phyloP scores from a whole-genome alignment of 306 rosid species.

The Senna siamea region DNA sequence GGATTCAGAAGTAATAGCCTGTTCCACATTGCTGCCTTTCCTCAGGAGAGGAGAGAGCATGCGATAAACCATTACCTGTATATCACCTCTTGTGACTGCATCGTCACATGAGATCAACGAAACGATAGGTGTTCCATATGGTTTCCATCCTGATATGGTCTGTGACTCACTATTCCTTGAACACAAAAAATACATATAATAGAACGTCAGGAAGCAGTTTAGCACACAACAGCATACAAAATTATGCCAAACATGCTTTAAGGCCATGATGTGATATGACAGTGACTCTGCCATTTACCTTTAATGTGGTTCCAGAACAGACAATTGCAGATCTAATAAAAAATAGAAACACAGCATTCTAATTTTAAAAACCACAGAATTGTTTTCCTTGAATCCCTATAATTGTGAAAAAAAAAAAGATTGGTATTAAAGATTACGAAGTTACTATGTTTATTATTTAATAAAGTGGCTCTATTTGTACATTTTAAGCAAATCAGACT shows the following conservation, averaged over 20 bases:
- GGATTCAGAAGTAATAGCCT: conserved; percentile 55
- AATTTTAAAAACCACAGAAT: conserved; percentile 7
- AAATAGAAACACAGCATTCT: neutral
- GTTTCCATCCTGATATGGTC: conserved; percentile 78
- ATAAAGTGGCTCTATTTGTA: neutral
- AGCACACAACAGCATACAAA: conserved; percentile 24
- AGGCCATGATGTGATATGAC: conserved; percentile 9
- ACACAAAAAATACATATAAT: conserved; percentile 27
- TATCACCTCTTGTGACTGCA: conserved; percentile 64
- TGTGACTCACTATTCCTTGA: conserved; percentile 65
- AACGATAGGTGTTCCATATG: conserved; percentile 83
- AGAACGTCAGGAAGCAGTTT: conserved; percentile 27
- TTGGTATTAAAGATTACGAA: conserved; percentile 3
- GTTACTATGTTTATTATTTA: conserved; percentile 4
- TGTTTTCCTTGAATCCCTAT: conserved; percentile 22
- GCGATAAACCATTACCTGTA: conserved; percentile 64
- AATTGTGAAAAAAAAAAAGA: neutral
- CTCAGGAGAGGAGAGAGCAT: conserved; percentile 76
- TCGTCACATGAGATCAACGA: conserved; percentile 71
- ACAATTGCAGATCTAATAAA: conserved; percentile 7
- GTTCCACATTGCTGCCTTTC: conserved; percentile 56
- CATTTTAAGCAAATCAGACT: conserved; percentile 26
- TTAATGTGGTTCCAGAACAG: conserved; percentile 10
- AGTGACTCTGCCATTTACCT: neutral
- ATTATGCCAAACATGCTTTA: neutral